Percentiles rank a stretch among this genome's conserved stretches.
Evolutionary conservation across 2,329 filamentous ascomycete species (phyloP).

Genomic region (Aspergillus quadricinctus): DNA sequence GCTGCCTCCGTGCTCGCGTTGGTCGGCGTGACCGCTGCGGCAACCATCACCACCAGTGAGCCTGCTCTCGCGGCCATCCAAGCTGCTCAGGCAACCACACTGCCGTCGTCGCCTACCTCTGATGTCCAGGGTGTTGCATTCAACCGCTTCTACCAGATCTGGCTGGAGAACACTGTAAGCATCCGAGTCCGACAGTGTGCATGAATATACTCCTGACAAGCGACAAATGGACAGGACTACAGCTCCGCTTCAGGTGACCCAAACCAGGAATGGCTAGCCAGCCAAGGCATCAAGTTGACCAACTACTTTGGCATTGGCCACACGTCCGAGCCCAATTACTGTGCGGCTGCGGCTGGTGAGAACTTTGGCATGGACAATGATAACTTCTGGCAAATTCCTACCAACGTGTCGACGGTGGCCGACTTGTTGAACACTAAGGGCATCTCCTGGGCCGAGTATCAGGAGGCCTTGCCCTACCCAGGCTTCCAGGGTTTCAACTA

Average conservation of each 20-base stretch:
- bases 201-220: not conserved
- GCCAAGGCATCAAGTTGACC: conserved; percentile 56
- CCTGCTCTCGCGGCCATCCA: conserved; percentile 23
- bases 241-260: conserved; percentile 59
- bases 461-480: conserved; percentile 72
- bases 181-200: not conserved
- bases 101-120: conserved; percentile 53
- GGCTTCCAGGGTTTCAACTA: conserved; percentile 65
- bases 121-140: not conserved
- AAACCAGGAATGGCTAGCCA: conserved; percentile 26
- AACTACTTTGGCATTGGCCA: conserved; percentile 63
- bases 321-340: conserved; percentile 73
- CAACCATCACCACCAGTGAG: too few relatives aligned
- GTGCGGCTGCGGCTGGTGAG: conserved; percentile 64
- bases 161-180: conserved; percentile 69
- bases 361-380: conserved; percentile 71
- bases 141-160: conserved; percentile 66
- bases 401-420: conserved; percentile 63
- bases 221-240: conserved; percentile 43
- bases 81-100: conserved; percentile 50
- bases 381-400: conserved; percentile 53
- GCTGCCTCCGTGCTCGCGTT: too few relatives aligned
- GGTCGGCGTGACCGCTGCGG: too few relatives aligned
- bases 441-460: conserved; percentile 68
- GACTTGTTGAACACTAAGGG: conserved; percentile 63